phyloP scores from a whole-genome alignment of 2,329 filamentous ascomycete species.

The Aspergillus melleus region DNA sequence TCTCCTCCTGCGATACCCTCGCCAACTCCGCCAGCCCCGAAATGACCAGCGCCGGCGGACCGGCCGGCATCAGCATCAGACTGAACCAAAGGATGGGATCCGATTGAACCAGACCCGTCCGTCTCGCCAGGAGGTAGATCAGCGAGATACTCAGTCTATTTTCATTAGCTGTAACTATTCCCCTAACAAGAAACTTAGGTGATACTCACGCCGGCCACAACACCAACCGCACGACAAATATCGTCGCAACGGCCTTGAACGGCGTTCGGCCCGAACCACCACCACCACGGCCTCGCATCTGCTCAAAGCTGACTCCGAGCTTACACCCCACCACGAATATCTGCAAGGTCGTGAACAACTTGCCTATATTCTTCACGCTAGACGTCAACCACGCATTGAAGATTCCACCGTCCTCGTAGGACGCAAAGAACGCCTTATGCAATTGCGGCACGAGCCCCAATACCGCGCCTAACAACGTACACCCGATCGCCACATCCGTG shows the following conservation, averaged over 20 bases:
- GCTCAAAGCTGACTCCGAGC: conserved; percentile 54
- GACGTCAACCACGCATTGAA: conserved; percentile 67
- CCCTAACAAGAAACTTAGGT: too few species aligned
- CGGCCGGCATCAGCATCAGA: conserved; percentile 61
- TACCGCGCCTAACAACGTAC: background rate
- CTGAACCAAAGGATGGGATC: conserved; percentile 68
- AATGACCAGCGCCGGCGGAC: conserved; percentile 55
- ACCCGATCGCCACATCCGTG: background rate
- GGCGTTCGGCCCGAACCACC: conserved; percentile 21
- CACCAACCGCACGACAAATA: conserved; percentile 59
- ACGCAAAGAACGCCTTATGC: conserved; percentile 62
- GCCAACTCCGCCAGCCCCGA: conserved; percentile 53
- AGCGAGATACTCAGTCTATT: conserved; percentile 51
- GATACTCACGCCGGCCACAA: conserved; percentile 55
- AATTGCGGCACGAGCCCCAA: conserved; percentile 49
- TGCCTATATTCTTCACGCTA: conserved; percentile 61
- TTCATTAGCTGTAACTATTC: background rate
- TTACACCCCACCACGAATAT: conserved; percentile 68
- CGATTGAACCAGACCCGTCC: conserved; percentile 51
- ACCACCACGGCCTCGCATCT: conserved; percentile 39
- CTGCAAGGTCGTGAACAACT: conserved; percentile 64
- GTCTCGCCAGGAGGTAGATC: conserved; percentile 56
- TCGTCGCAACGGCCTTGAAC: conserved; percentile 15
- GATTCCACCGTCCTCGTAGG: conserved; percentile 59
- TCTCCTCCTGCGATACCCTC: conserved; percentile 45